Base-by-base conservation (phyloP, 352 stramenopile species). In the Globisporangium polare region DNA sequence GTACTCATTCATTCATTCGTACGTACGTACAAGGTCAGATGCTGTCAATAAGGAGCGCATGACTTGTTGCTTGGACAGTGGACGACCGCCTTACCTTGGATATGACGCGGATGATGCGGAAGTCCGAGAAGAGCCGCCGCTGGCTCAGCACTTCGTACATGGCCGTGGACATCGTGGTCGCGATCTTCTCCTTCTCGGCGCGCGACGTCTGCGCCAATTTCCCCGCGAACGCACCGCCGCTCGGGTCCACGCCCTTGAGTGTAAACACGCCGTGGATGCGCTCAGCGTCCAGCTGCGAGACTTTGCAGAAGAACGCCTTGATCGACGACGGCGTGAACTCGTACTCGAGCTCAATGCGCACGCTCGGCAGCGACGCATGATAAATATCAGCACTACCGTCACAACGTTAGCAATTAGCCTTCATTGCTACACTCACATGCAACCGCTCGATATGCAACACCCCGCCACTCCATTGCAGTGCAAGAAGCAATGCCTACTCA, bases 121-220 rank as follows among this genome's bases (percentile, higher is more conserved):
- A 92, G 54, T 96, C 87, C 8, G 83, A 93, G 39, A 89, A 82
- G 26, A 96, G 70, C 29, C 87, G 71, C 8, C 84, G 77, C 53
- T 93, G 71, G 55, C 66, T 90, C 17, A 96, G 73, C 27, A 96
- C 67, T 66, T 96, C 87, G 42, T 92, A 94, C 18, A 96, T 58
- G 24, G 82, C 74, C 26, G 74, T 73, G n/a, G 74, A 70, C 42
- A 76, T 41, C 12, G 59, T 62, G 47, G 72, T 67, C 20, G 73
- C 77, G 12, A 70, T 67, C 31, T 63, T 51, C 35, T 63, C 55
- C 7, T 66, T 55, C 39, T 72, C 70, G 1, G 56, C 56, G 12
- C 41, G 43, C 22, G 45, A 37, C 8, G 50, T 33, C 10, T 49
- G 53, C n/a, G 29, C 46, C 8, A 58, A 31, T 37, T 15, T 53